Conservation (phyloP, 2,329 filamentous ascomycete species). For the Alternaria triticimaculans region DNA sequence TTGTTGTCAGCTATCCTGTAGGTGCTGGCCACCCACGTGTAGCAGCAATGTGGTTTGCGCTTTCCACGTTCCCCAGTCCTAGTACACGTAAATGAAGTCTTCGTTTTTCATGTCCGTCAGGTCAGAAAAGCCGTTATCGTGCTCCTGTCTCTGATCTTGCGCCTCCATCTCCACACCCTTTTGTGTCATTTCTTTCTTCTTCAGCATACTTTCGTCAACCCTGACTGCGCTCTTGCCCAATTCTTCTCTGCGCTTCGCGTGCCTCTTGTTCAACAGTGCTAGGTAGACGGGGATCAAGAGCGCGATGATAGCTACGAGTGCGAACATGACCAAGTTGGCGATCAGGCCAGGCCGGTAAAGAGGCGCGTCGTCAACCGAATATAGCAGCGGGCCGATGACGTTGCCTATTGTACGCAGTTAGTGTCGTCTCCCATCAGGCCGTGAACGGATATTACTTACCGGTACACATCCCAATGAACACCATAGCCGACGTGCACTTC, state of each 20-base stretch:
- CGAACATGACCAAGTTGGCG: constrained; percentile 44
- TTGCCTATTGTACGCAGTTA: constrained; percentile 30
- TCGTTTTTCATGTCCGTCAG: constrained; percentile 31
- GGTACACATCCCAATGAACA: constrained; percentile 48
- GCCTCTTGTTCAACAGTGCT: constrained; percentile 37
- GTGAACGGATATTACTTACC: background rate
- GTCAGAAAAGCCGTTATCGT: constrained; percentile 26
- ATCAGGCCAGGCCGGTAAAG: constrained; percentile 45
- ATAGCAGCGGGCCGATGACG: constrained; percentile 47
- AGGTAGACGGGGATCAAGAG: constrained; percentile 43
- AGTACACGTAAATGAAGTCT: constrained; percentile 21
- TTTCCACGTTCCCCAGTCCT: background rate
- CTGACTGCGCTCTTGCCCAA: constrained; percentile 39
- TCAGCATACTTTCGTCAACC: constrained; percentile 46
- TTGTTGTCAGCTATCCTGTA: background rate
- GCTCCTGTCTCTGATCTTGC: constrained; percentile 8
- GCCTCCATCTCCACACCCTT: constrained; percentile 23
- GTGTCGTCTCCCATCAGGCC: background rate
- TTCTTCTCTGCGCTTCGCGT: constrained; percentile 37
- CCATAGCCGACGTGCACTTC: constrained; percentile 46
- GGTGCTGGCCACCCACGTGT: background rate
- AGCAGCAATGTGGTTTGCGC: background rate
- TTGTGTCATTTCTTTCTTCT: constrained; percentile 25
- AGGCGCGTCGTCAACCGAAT: constrained; percentile 44
- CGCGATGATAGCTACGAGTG: constrained; percentile 35